These are phyloP conservation scores for Rubroboletus pulcherrimus DNA, from an alignment of 768 basidiomycete genomes.

Conservation along the genomic window DNA sequence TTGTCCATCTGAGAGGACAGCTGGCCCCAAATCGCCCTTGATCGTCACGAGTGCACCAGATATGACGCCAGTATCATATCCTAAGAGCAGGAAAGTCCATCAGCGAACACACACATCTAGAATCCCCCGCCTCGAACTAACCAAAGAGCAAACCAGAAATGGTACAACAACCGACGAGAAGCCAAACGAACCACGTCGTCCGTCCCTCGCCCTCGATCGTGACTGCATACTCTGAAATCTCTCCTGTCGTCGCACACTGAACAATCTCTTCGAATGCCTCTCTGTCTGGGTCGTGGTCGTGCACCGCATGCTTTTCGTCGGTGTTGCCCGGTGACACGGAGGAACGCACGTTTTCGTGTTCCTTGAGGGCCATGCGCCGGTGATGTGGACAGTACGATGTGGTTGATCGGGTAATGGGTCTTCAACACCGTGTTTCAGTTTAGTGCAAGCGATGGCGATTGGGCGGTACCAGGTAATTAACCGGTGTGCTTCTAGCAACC, in stretches of 20 bases:
- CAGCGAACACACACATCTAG: neutral
- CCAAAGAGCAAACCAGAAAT: slow-evolving; percentile 77
- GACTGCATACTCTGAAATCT: slow-evolving; percentile 57
- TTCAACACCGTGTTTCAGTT: neutral
- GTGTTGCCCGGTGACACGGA: neutral
- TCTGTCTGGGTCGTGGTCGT: neutral
- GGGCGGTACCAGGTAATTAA: neutral
- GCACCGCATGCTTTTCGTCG: neutral
- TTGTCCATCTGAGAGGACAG: slow-evolving; percentile 53
- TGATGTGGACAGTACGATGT: neutral
- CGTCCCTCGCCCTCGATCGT: slow-evolving; percentile 63
- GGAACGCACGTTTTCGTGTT: neutral
- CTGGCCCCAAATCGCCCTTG: slow-evolving; percentile 58
- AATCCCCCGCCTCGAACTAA: slow-evolving; percentile 27
- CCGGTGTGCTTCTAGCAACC: neutral
- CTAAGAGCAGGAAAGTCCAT: slow-evolving; percentile 31
- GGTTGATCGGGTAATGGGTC: neutral
- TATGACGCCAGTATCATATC: slow-evolving; percentile 80
- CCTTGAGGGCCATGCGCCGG: neutral
- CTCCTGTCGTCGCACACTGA: slow-evolving; percentile 31
- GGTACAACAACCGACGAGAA: slow-evolving; percentile 70
- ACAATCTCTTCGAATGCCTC: slow-evolving; percentile 16
- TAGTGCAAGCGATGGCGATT: neutral
- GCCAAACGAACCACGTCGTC: slow-evolving; percentile 73
- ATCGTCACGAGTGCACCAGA: slow-evolving; percentile 80